A percentile compares a stretch with the other conserved stretches of the same genome.
Conservation (phyloP, 73 alveolate genomes). For the Paramecium tetraurelia region DNA sequence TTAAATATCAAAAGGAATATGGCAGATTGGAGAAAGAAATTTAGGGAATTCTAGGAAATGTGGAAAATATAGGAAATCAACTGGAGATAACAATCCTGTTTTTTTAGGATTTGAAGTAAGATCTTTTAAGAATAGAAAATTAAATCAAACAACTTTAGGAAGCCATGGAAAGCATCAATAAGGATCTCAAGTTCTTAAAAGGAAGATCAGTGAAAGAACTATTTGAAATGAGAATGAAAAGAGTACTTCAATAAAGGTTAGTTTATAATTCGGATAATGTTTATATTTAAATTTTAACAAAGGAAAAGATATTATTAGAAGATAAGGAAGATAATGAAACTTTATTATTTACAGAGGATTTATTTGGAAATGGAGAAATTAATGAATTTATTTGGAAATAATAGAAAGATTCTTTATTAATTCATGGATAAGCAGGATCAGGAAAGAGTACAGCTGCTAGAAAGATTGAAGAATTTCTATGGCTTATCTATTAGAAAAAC, state of each 20-base stretch:
- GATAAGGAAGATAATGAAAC: background rate
- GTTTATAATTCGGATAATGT: background rate
- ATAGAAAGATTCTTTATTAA: background rate
- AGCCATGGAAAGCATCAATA: background rate
- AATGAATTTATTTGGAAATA: conserved; percentile 20
- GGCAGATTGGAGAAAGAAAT: background rate
- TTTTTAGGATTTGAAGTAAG: background rate
- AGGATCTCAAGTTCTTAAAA: background rate
- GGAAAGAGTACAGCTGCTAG: background rate
- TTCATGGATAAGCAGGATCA: conserved; percentile 37
- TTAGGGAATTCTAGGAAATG: background rate
- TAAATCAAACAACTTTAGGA: background rate
- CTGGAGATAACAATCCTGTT: background rate
- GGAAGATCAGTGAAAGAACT: background rate
- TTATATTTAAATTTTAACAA: background rate
- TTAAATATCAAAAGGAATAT: background rate
- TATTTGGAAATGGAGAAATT: conserved; percentile 36
- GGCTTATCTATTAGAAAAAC: background rate
- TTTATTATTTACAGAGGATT: background rate
- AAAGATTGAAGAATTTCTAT: background rate
- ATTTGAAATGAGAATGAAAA: background rate
- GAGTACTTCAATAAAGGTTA: background rate
- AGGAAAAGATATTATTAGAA: background rate
- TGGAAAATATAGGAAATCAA: background rate
- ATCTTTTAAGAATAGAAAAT: background rate